These are phyloP conservation scores for Plasmodium ovale DNA, from an alignment of 169 alveolate genomes.

Conservation along the genomic window DNA sequence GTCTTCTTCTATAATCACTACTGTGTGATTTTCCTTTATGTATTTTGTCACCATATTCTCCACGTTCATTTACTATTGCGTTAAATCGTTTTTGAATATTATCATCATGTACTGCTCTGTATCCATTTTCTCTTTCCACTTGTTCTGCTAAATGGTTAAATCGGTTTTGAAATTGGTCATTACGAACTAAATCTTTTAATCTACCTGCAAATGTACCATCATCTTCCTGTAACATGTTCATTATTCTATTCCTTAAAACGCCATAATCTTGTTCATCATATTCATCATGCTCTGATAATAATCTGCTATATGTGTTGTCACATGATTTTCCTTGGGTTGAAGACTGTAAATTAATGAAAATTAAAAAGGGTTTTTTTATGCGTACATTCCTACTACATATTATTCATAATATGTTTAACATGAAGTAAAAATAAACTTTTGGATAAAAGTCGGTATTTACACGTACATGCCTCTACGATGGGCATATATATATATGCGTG, in stretches of 20 bases:
- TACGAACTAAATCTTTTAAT: neutral
- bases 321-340: neutral
- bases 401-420: no score
- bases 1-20: neutral
- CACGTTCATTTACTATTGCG: neutral
- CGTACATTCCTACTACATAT: no score
- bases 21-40: neutral
- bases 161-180: neutral
- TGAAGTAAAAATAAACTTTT: no score
- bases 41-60: neutral
- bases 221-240: neutral
- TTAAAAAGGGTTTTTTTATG: no score
- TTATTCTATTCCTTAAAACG: neutral
- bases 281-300: conserved; percentile 5
- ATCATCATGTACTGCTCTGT: conserved; percentile 6
- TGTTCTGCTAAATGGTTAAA: neutral
- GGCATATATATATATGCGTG: no score
- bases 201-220: neutral
- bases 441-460: no score
- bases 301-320: neutral
- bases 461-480: no score
- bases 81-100: neutral
- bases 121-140: no score
- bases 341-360: conserved; percentile 2
- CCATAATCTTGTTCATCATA: neutral